Percentiles rank a stretch among this genome's conserved stretches.
phyloP scores from a whole-genome alignment of 1,284 basidiomycete genomes.

The Melampsora abietis-canadensis region DNA sequence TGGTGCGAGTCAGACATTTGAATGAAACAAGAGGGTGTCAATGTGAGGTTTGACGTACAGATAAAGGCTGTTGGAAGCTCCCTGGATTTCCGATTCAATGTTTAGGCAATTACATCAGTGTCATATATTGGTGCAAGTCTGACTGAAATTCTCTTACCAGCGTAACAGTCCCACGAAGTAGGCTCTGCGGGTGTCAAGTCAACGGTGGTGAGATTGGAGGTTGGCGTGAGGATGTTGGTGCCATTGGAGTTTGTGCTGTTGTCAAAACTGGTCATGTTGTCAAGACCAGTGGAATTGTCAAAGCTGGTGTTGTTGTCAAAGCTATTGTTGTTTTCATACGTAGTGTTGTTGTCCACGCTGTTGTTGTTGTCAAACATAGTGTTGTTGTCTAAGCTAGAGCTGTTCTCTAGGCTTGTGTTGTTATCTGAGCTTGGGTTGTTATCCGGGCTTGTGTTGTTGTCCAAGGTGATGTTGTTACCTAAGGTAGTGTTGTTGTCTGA shows the following conservation, averaged over 20 bases:
- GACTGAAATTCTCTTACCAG: constrained; percentile 6
- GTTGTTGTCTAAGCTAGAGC: no score
- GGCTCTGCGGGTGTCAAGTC: constrained; percentile 23
- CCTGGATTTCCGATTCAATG: neutral
- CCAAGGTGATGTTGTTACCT: no score
- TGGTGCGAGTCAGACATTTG: neutral
- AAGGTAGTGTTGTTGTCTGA: no score
- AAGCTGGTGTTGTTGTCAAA: no score
- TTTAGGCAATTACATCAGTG: neutral
- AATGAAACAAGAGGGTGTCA: neutral
- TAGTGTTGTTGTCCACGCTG: no score
- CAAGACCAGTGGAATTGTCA: neutral
- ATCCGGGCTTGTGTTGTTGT: no score
- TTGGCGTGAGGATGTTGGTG: neutral
- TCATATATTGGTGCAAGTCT: neutral
- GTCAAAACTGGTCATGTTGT: neutral
- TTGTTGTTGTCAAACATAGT: neutral
- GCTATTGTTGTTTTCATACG: no score
- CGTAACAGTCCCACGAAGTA: constrained; percentile 26
- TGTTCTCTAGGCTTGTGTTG: no score
- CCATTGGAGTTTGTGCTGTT: neutral
- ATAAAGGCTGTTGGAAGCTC: neutral
- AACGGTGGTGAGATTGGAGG: neutral
- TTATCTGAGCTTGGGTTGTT: no score
- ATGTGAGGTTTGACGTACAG: neutral